Conservation (phyloP, 352 stramenopile species). For the Globisporangium iwayamae region DNA sequence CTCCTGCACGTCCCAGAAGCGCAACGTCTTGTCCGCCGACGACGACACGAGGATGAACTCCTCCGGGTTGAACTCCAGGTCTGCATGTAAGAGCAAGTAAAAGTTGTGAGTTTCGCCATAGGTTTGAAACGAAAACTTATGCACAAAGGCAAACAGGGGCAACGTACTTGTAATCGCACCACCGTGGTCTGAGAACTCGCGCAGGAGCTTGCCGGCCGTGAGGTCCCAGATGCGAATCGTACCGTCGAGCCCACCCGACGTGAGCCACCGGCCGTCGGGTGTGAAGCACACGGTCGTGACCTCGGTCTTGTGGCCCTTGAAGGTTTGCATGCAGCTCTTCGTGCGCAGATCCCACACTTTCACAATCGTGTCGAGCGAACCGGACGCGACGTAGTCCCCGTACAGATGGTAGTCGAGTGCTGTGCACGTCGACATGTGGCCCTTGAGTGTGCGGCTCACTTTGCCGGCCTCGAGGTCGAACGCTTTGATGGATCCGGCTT, state of each 20-base stretch:
- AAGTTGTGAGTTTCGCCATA: no score
- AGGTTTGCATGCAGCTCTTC: slow-evolving; percentile 86
- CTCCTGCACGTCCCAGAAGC: slow-evolving; percentile 87
- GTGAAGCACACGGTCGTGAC: slow-evolving; percentile 79
- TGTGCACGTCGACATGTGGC: slow-evolving; percentile 81
- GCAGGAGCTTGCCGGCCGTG: slow-evolving; percentile 68
- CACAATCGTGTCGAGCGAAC: slow-evolving; percentile 77
- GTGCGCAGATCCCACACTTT: slow-evolving; percentile 86
- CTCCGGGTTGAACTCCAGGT: slow-evolving; percentile 81
- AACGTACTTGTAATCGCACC: slow-evolving; percentile 58
- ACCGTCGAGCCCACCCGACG: slow-evolving; percentile 65
- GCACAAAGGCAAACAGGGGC: background rate
- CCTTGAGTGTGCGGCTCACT: slow-evolving; percentile 75
- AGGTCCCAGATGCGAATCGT: slow-evolving; percentile 86
- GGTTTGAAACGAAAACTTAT: no score
- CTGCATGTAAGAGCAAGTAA: slow-evolving; percentile 3
- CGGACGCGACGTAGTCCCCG: slow-evolving; percentile 82
- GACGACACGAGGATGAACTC: slow-evolving; percentile 85
- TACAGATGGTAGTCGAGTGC: slow-evolving; percentile 84
- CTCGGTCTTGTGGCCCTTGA: slow-evolving; percentile 76
- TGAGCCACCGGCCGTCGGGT: slow-evolving; percentile 80
- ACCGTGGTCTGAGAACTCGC: slow-evolving; percentile 71
- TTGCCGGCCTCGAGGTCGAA: slow-evolving; percentile 82
- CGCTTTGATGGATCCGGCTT: slow-evolving; percentile 80
- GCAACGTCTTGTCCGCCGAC: slow-evolving; percentile 66